A percentile compares a stretch with the other conserved stretches of the same genome.
phyloP scores from a whole-genome alignment of 1,139 yeast species.

The Suhomyces bokatorum region DNA sequence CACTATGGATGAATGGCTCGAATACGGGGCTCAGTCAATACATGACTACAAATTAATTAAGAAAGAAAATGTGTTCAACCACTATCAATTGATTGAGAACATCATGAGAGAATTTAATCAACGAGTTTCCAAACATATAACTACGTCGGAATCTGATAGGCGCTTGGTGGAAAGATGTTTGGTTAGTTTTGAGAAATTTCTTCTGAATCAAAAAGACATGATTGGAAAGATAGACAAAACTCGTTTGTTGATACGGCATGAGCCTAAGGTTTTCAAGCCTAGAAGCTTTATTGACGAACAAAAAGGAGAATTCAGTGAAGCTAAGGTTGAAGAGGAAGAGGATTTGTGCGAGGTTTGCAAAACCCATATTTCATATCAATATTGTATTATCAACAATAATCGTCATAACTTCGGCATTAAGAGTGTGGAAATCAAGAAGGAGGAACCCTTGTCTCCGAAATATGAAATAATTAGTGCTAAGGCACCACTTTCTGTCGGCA shows the following conservation, averaged over 20 bases:
- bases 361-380: constrained; percentile 41
- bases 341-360: constrained; percentile 42
- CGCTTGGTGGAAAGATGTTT: constrained; percentile 28
- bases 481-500: background rate
- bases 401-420: constrained; percentile 23
- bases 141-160: constrained; percentile 6
- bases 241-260: constrained; percentile 15
- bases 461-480: background rate
- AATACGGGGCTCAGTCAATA: constrained; percentile 59
- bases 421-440: constrained; percentile 4
- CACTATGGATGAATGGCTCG: constrained; percentile 69
- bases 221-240: constrained; percentile 15
- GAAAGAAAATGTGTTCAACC: constrained; percentile 60
- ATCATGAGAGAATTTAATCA: constrained; percentile 28
- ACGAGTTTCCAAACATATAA: constrained; percentile 1
- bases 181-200: constrained; percentile 27
- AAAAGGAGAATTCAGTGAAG: constrained; percentile 16
- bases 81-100: constrained; percentile 41
- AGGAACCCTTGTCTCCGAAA: constrained; percentile 3
- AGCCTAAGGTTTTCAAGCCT: constrained; percentile 17
- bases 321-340: constrained; percentile 35
- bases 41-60: constrained; percentile 54
- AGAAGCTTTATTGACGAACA: constrained; percentile 23
- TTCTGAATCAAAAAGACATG: constrained; percentile 17
- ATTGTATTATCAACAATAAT: constrained; percentile 34